Evolutionary conservation across 805 yeast genomes (phyloP).

Genomic region (Starmerella powellii): DNA sequence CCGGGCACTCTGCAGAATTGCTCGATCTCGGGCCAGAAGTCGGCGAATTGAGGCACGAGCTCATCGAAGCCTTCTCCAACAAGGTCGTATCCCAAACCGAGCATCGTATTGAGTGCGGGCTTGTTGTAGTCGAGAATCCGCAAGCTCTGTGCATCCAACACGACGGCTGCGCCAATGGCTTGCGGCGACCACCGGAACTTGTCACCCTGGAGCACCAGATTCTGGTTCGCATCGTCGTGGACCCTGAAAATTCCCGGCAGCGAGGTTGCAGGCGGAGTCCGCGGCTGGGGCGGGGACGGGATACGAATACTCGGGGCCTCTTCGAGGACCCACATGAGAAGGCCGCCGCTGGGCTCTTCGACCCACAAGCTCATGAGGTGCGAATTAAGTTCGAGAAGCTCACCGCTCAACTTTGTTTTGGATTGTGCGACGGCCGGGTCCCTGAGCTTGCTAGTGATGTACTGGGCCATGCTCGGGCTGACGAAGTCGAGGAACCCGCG

Average conservation of each 20-base stretch:
- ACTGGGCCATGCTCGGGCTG: constrained; percentile 6
- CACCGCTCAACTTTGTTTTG: constrained; percentile 9
- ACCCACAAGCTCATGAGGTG: constrained; percentile 89
- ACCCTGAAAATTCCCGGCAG: constrained; percentile 3
- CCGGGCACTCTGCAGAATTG: constrained; percentile 40
- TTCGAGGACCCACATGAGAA: constrained; percentile 74
- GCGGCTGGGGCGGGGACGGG: background rate
- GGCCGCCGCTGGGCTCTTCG: constrained; percentile 42
- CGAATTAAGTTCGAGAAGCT: constrained; percentile 32
- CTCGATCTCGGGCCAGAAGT: constrained; percentile 33
- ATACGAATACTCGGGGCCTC: constrained; percentile 38
- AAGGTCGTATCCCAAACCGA: constrained; percentile 14
- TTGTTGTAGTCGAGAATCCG: constrained; percentile 34
- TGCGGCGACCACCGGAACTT: constrained; percentile 8
- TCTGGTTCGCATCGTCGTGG: background rate
- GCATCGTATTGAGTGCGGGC: constrained; percentile 17
- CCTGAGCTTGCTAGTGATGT: constrained; percentile 2
- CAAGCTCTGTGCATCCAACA: constrained; percentile 2
- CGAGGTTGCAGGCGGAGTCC: background rate
- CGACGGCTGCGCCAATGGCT: constrained; percentile 11
- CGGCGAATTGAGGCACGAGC: constrained; percentile 23
- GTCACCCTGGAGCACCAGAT: constrained; percentile 5
- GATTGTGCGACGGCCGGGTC: background rate
- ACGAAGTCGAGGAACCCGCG: constrained; percentile 59
- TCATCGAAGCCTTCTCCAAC: constrained; percentile 13